phyloP scores from a whole-genome alignment of 2,329 filamentous ascomycete species.

The Beauveria varroae region DNA sequence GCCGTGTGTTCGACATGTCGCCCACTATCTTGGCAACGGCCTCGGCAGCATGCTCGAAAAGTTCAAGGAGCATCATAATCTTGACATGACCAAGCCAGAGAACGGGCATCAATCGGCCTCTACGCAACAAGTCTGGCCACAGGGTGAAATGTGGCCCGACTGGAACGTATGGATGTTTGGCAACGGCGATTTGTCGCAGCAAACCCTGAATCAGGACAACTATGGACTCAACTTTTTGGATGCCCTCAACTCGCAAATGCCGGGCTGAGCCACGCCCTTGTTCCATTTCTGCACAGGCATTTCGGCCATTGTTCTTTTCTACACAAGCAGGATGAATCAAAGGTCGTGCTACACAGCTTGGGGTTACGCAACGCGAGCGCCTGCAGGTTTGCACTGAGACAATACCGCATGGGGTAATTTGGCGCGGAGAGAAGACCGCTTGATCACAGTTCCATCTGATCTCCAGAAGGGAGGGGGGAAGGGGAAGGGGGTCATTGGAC shows the following conservation, averaged over 20 bases:
- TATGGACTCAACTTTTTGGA: conserved; percentile 20
- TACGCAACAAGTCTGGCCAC: conserved; percentile 11
- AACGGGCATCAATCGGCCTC: conserved; percentile 9
- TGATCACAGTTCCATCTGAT: not conserved
- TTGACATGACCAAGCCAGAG: conserved; percentile 5
- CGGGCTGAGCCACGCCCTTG: conserved; percentile 11
- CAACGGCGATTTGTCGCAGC: conserved; percentile 15
- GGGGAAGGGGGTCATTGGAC: not conserved
- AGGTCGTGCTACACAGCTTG: not conserved
- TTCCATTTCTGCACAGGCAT: not conserved
- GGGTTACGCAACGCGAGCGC: not conserved
- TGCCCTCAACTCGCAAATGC: conserved; percentile 21
- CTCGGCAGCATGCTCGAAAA: conserved; percentile 23
- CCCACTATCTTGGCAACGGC: conserved; percentile 22
- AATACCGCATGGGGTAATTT: conserved; percentile 5
- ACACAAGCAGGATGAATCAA: not conserved
- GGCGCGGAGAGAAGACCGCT: conserved; percentile 3
- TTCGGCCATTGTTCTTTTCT: not conserved
- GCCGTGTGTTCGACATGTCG: conserved; percentile 22
- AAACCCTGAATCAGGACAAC: conserved; percentile 17
- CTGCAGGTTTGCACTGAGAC: not conserved
- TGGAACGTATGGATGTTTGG: conserved; percentile 24
- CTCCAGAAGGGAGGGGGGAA: not conserved
- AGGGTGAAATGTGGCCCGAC: conserved; percentile 11
- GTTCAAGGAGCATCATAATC: conserved; percentile 17